These are phyloP conservation scores for Avena eriantha DNA, from an alignment of 176 grass and related monocot genomes.

Conservation along the genomic window DNA sequence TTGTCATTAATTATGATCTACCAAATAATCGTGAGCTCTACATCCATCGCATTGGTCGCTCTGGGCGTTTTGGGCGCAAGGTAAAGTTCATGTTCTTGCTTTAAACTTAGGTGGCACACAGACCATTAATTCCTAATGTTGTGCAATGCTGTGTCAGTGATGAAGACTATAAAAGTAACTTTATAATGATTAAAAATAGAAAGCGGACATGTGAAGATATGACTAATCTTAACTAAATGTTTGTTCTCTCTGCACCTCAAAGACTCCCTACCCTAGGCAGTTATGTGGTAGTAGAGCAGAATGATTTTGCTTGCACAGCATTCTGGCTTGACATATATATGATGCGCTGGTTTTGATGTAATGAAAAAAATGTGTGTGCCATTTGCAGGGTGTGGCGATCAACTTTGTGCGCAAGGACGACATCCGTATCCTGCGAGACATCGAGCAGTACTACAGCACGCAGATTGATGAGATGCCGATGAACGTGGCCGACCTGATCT, in stretches of 20 bases:
- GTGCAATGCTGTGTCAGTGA: too few species aligned
- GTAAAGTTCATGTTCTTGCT: conserved; percentile 41
- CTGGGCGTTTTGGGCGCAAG: conserved; percentile 97
- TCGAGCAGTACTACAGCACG: conserved; percentile 98
- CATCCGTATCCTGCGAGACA: conserved; percentile 93
- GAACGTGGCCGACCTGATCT: conserved; percentile 98
- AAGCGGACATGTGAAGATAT: too few species aligned
- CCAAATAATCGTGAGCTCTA: conserved; percentile 98
- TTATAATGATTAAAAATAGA: too few species aligned
- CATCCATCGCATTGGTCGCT: conserved; percentile 97
- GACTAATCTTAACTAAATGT: too few species aligned
- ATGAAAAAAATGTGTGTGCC: background rate
- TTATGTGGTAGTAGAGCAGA: too few species aligned
- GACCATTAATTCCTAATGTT: too few species aligned
- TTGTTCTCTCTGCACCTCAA: too few species aligned
- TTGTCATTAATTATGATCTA: conserved; percentile 98
- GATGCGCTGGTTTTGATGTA: background rate
- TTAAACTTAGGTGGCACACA: background rate
- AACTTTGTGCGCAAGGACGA: conserved; percentile 98
- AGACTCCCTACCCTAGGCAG: too few species aligned
- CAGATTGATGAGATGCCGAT: conserved; percentile 99
- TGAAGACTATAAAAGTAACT: too few species aligned
- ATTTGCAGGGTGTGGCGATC: conserved; percentile 88
- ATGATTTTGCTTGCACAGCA: background rate
- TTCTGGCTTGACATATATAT: background rate